A percentile compares a stretch with the other conserved stretches of the same genome.
Conservation (phyloP, 345 rosid species). For the Brassica juncea region DNA sequence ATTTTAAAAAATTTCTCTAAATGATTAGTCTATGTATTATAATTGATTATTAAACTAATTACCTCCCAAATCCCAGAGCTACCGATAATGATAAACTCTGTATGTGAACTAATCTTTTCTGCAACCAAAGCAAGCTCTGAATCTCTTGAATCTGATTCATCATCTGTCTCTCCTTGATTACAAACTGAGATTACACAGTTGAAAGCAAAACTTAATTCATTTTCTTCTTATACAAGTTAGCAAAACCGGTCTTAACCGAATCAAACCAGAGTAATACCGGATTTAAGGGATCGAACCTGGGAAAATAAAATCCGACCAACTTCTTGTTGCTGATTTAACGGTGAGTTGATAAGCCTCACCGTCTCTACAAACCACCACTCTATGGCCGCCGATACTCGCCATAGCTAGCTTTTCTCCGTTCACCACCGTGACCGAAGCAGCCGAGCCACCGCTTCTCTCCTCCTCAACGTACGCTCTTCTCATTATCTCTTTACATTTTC, state of each 20-base stretch:
- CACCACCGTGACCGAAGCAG: slow-evolving; percentile 64
- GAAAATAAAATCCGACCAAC: slow-evolving; percentile 54
- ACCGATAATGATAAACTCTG: slow-evolving; percentile 70
- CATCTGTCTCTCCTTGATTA: slow-evolving; percentile 38
- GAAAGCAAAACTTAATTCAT: background rate
- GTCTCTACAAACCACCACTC: slow-evolving; percentile 60
- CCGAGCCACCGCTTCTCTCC: slow-evolving; percentile 41
- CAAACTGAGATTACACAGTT: slow-evolving; percentile 36
- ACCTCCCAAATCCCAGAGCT: slow-evolving; percentile 85
- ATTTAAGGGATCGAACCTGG: slow-evolving; percentile 22
- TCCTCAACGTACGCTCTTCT: slow-evolving; percentile 51
- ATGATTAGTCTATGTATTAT: background rate
- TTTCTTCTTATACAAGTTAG: slow-evolving; percentile 19
- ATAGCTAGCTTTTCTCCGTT: slow-evolving; percentile 68
- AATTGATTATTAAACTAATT: background rate
- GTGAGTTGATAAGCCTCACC: slow-evolving; percentile 63
- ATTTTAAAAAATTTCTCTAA: background rate
- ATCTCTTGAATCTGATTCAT: slow-evolving; percentile 25
- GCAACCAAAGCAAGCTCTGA: slow-evolving; percentile 45
- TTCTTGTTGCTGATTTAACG: slow-evolving; percentile 39
- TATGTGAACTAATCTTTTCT: slow-evolving; percentile 48
- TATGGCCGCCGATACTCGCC: slow-evolving; percentile 60
- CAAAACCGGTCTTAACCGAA: slow-evolving; percentile 4
- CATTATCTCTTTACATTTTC: slow-evolving; percentile 55
- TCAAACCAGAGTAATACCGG: background rate